Evolutionary conservation across 1,284 basidiomycete genomes (phyloP).

Genomic region (Filobasidium uniguttulatum): DNA sequence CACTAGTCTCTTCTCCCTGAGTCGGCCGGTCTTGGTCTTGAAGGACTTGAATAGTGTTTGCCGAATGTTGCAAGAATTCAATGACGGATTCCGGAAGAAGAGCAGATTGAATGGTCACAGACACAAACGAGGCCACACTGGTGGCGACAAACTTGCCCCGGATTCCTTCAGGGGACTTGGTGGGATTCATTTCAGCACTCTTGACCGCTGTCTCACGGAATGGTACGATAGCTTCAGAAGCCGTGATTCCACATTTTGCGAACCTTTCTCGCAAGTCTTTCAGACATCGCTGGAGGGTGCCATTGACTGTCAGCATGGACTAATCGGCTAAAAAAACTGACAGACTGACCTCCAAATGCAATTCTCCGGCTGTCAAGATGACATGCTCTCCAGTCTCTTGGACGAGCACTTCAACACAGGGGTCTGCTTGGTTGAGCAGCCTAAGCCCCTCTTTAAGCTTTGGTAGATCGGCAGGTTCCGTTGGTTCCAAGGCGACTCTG

Average conservation of each 20-base stretch:
- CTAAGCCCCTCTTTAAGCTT: constrained; percentile 79
- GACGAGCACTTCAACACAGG: constrained; percentile 92
- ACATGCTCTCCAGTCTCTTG: constrained; percentile 97
- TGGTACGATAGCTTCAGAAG: constrained; percentile 90
- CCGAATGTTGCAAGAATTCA: constrained; percentile 64
- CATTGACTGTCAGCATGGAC: constrained; percentile 3
- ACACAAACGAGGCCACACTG: constrained; percentile 57
- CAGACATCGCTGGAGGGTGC: constrained; percentile 60
- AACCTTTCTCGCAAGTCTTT: constrained; percentile 92
- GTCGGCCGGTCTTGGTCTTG: constrained; percentile 19
- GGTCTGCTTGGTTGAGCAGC: constrained; percentile 86
- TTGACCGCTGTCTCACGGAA: constrained; percentile 91
- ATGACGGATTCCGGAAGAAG: constrained; percentile 60
- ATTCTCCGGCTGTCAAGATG: constrained; percentile 87
- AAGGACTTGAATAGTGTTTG: constrained; percentile 28
- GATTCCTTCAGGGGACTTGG: constrained; percentile 55
- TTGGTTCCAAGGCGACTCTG: constrained; percentile 84
- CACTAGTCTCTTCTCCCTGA: constrained; percentile 22
- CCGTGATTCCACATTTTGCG: constrained; percentile 80
- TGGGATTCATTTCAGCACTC: constrained; percentile 56
- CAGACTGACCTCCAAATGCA: constrained; percentile 71
- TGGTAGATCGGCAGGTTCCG: constrained; percentile 74
- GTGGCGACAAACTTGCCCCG: constrained; percentile 66
- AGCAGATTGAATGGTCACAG: constrained; percentile 67
- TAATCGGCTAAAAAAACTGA: constrained; percentile 4